phyloP scores from a whole-genome alignment of 306 rosid genomes.

The Medicago lupulina region DNA sequence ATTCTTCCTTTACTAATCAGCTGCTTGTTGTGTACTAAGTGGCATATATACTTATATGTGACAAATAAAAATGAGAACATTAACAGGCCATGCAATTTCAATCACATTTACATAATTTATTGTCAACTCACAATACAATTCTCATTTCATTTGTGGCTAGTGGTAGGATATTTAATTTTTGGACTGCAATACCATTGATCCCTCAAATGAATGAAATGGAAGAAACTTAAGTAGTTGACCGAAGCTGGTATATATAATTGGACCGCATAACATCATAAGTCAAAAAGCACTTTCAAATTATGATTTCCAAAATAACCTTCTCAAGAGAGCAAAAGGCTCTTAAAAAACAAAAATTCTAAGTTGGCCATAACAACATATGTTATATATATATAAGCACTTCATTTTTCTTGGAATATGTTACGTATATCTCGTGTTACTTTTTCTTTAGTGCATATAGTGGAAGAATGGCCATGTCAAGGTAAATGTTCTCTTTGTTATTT shows the following conservation, averaged over 20 bases:
- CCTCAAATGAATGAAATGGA: slow-evolving; percentile 17
- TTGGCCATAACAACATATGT: slow-evolving; percentile 3
- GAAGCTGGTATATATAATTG: slow-evolving; percentile 35
- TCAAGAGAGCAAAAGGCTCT: slow-evolving; percentile 6
- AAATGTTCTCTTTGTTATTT: slow-evolving; percentile 15
- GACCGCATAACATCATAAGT: slow-evolving; percentile 39
- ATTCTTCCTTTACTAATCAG: background rate
- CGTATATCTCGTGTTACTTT: background rate
- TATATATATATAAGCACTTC: slow-evolving; percentile 10
- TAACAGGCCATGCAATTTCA: background rate
- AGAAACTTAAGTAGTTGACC: slow-evolving; percentile 1
- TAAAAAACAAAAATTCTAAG: background rate
- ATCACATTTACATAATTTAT: background rate
- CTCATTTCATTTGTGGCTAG: background rate
- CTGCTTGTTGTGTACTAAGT: background rate
- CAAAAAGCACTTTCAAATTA: slow-evolving; percentile 22
- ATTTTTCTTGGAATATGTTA: slow-evolving; percentile 12
- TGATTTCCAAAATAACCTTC: slow-evolving; percentile 8
- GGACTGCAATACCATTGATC: slow-evolving; percentile 17
- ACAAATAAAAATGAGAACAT: background rate
- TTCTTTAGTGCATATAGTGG: slow-evolving; percentile 13
- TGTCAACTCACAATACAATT: background rate
- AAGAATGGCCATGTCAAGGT: slow-evolving; percentile 49
- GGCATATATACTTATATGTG: background rate
- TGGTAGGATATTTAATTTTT: slow-evolving; percentile 12